Conservation (phyloP, 2,329 filamentous ascomycete species). For the Colletotrichum incanum region DNA sequence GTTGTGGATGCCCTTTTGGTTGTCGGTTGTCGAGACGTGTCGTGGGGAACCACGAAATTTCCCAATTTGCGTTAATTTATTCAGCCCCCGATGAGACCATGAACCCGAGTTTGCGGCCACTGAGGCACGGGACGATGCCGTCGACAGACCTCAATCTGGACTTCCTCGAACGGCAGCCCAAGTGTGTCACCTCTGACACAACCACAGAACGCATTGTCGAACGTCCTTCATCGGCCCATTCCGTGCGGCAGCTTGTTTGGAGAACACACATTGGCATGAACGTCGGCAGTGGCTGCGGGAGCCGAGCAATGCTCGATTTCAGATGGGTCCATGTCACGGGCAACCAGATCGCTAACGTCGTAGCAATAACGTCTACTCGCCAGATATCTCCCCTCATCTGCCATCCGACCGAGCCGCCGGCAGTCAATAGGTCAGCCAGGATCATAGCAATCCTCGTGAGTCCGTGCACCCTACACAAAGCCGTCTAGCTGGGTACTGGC, state of each 20-base stretch:
- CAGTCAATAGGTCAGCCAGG: neutral
- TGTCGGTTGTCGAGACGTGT: neutral
- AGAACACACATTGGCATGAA: neutral
- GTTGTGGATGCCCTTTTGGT: neutral
- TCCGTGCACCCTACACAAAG: neutral
- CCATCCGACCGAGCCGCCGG: constrained; percentile 20
- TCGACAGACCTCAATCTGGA: neutral
- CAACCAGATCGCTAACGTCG: neutral
- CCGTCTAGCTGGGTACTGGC: neutral
- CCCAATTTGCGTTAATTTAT: constrained; percentile 27
- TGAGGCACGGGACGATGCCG: constrained; percentile 14
- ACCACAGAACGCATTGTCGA: neutral
- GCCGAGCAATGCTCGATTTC: neutral
- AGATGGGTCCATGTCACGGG: neutral
- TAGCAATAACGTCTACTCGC: neutral
- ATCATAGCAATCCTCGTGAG: neutral
- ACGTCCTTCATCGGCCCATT: neutral
- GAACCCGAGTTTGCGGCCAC: neutral
- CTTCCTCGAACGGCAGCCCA: neutral
- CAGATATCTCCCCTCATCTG: constrained; percentile 4
- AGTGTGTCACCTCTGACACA: constrained; percentile 3
- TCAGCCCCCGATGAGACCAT: neutral
- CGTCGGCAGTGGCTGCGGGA: no score
- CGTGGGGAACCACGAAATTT: constrained; percentile 19
- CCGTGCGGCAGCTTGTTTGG: constrained; percentile 5